Conservation (phyloP, 2,329 filamentous ascomycete genomes). For the Mycosphaerella sp. region DNA sequence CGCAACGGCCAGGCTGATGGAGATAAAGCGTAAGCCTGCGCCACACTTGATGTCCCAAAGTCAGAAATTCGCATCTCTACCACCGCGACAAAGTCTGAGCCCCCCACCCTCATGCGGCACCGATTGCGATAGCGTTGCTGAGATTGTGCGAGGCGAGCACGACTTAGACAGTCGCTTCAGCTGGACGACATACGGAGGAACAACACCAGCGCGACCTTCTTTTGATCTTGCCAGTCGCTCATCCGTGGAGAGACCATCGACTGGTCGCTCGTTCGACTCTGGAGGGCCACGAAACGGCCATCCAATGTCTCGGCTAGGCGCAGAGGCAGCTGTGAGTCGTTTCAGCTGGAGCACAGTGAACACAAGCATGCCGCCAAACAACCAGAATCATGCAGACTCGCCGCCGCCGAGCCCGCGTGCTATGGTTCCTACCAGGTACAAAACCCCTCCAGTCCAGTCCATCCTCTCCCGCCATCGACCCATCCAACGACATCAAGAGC, state of each 20-base stretch:
- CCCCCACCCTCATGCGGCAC: constrained; percentile 14
- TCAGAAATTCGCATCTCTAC: constrained; percentile 24
- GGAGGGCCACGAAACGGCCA: constrained; percentile 1
- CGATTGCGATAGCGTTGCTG: constrained; percentile 6
- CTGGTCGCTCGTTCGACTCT: constrained; percentile 4
- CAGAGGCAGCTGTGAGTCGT: constrained; percentile 25
- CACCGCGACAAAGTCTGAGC: constrained; percentile 8
- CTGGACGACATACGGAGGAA: constrained; percentile 30
- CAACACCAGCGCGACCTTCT: constrained; percentile 15
- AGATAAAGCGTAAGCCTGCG: constrained; percentile 28
- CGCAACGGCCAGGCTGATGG: constrained; percentile 9
- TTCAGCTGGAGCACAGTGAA: constrained; percentile 41
- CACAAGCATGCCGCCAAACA: constrained; percentile 33
- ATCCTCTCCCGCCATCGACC: constrained; percentile 32
- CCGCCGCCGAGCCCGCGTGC: constrained; percentile 37
- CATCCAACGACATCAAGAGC: constrained; percentile 25
- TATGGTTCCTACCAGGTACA: constrained; percentile 31
- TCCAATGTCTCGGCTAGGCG: constrained; percentile 6
- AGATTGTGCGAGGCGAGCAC: constrained; percentile 10
- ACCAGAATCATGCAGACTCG: constrained; percentile 33
- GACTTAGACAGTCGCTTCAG: constrained; percentile 30
- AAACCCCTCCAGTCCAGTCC: constrained; percentile 26
- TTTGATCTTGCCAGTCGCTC: constrained; percentile 14
- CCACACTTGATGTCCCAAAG: constrained; percentile 13
- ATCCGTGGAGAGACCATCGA: constrained; percentile 17